phyloP scores from a whole-genome alignment of 148 eudicot genomes.

The Diospyros lotus region DNA sequence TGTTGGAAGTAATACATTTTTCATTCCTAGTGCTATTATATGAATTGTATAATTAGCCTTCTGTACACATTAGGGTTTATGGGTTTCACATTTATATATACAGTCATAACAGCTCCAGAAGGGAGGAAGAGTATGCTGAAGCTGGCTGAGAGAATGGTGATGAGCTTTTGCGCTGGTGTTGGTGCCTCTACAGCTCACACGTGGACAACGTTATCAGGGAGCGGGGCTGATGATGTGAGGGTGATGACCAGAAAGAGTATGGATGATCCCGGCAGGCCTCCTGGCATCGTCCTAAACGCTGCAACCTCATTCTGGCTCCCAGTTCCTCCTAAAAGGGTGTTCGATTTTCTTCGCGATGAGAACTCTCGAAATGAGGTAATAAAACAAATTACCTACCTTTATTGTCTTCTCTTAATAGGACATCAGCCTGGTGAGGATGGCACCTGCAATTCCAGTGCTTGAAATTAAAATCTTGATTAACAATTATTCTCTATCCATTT shows the following conservation, averaged over 20 bases:
- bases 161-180: slow-evolving; percentile 95
- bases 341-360: slow-evolving; percentile 92
- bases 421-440: background rate
- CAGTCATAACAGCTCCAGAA: slow-evolving; percentile 85
- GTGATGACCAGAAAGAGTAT: slow-evolving; percentile 97
- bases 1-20: slow-evolving; percentile 53
- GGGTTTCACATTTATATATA: background rate
- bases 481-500: background rate
- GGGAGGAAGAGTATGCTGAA: slow-evolving; percentile 98
- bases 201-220: slow-evolving; percentile 94
- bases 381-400: background rate
- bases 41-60: too few relatives aligned
- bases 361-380: slow-evolving; percentile 76
- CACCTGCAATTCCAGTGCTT: background rate
- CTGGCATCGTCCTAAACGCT: slow-evolving; percentile 93
- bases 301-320: slow-evolving; percentile 99
- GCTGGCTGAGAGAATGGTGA: slow-evolving; percentile 94
- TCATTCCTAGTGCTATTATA: background rate
- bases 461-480: background rate
- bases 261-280: slow-evolving; percentile 99
- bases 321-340: slow-evolving; percentile 81
- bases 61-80: too few relatives aligned
- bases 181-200: slow-evolving; percentile 98
- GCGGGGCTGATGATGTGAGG: slow-evolving; percentile 89
- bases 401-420: background rate